Evolutionary conservation across 495 filamentous ascomycete species (phyloP), one percentile per base, ranked within the genome.

Genomic region (Aspergillus funiculosus): DNA sequence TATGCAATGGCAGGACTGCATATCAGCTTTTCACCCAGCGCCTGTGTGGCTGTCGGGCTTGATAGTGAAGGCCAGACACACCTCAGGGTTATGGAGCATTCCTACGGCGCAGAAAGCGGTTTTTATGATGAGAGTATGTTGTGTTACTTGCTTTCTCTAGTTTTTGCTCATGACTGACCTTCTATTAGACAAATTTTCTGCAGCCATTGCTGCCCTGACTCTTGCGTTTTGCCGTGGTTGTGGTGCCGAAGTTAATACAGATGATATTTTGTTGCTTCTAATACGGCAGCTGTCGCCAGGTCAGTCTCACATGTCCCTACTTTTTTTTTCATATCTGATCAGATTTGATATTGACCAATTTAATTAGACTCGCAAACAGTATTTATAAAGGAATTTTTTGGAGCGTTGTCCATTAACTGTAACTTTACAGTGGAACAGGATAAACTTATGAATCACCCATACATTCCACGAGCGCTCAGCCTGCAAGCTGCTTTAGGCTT

Each of bases 391-490:
- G 81, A 86, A 45, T 67, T 87, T 11, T 82, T 83, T 40, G 74
- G 76, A 30, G 76, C 81, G 24, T 66, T 90, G 48, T 78, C 77
- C 42, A 69, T 86, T 27, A 74, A 74, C 45, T 77, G 83, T 39
- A 85, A 89, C 65, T 91, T 83, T 38, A 87, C 85, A 15, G 48
- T 67, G 6, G 79, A 84, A 39, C 78, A 86, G 48, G 79, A 88
- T 40, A 77, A 79, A 43, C 72, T 88, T n/a, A 78, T 86, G 42
- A 72, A 78, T 48, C 85, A 84, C 53, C 68, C 71, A 4, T 75
- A 74, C 27, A 74, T 91, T 29, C 81, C 85, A 50, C 69, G 81
- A 46, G 83, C 78, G 62, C 71, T 88, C 24, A 83, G 83, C 59
- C 69, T 88, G 20, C 77, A 86, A 49, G 81, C 79, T 44, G 77